Conservation (phyloP, 2,329 filamentous ascomycete species). For the Ophiostoma tasmaniense region DNA sequence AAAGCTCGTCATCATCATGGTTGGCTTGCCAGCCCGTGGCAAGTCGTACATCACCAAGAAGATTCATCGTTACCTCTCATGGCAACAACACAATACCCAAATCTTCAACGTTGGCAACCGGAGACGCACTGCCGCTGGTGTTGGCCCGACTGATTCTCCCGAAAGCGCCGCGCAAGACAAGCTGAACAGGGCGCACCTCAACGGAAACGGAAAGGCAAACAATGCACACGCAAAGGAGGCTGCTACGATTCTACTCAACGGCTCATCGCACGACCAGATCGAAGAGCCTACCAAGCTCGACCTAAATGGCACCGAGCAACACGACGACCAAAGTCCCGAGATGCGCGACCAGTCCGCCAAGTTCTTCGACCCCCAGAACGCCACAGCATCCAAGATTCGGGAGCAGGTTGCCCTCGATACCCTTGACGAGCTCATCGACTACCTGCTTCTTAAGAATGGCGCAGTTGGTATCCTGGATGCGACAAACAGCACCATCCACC, state of each 20-base stretch:
- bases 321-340: slow-evolving; percentile 27
- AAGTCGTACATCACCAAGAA: slow-evolving; percentile 99
- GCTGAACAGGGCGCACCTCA: not conserved
- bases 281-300: slow-evolving; percentile 35
- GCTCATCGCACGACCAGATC: slow-evolving; percentile 25
- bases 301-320: slow-evolving; percentile 25
- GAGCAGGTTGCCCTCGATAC: slow-evolving; percentile 91
- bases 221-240: slow-evolving; percentile 30
- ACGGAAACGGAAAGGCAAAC: slow-evolving; percentile 27
- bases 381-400: slow-evolving; percentile 69
- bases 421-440: slow-evolving; percentile 83
- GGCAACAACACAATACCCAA: slow-evolving; percentile 89
- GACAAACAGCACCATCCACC: slow-evolving; percentile 87
- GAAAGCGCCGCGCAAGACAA: not conserved
- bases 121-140: slow-evolving; percentile 67
- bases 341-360: slow-evolving; percentile 77
- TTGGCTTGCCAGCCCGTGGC: slow-evolving; percentile 85
- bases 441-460: slow-evolving; percentile 71
- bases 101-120: slow-evolving; percentile 98
- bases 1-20: slow-evolving; percentile 97
- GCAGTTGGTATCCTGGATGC: slow-evolving; percentile 94
- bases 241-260: slow-evolving; percentile 51
- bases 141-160: slow-evolving; percentile 25
- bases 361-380: slow-evolving; percentile 90
- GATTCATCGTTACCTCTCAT: slow-evolving; percentile 86